Percentiles rank a stretch among this genome's conserved stretches.
Conservation (phyloP, 1,139 yeast genomes). For the Zygotorulaspora mrakii region DNA sequence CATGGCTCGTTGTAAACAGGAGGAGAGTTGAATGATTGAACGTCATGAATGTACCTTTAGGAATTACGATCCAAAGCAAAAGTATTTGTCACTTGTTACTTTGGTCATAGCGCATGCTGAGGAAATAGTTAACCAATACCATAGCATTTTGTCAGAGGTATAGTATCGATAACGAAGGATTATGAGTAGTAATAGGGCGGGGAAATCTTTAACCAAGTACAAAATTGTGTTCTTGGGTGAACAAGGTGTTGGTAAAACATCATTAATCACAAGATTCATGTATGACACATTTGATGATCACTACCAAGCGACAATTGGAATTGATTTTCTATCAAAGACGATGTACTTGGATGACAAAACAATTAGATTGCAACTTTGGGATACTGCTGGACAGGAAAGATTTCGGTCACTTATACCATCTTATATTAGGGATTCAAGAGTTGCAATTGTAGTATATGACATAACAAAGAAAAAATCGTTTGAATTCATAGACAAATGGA, state of each 20-base stretch:
- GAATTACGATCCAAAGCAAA: no score
- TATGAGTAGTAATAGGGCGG: constrained; percentile 27
- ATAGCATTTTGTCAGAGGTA: no score
- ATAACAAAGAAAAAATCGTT: constrained; percentile 84
- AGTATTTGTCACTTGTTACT: no score
- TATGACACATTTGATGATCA: constrained; percentile 97
- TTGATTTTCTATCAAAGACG: constrained; percentile 87
- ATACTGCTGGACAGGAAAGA: constrained; percentile 99
- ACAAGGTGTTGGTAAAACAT: constrained; percentile 95
- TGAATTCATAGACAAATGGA: constrained; percentile 72
- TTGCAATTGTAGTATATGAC: constrained; percentile 93
- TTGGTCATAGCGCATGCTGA: no score
- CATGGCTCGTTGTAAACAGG: no score
- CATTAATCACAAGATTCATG: constrained; percentile 93
- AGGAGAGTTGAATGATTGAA: no score
- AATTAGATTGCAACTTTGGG: constrained; percentile 80
- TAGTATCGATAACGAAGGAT: no score
- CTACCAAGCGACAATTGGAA: constrained; percentile 90
- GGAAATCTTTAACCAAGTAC: constrained; percentile 54
- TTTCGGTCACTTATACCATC: constrained; percentile 92
- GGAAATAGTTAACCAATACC: no score
- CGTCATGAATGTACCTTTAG: no score
- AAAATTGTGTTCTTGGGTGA: constrained; percentile 97
- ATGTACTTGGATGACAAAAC: constrained; percentile 77
- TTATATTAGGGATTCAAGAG: constrained; percentile 93